Conservation (phyloP, 129 eudicot genomes). For the Saussurea involucrata region DNA sequence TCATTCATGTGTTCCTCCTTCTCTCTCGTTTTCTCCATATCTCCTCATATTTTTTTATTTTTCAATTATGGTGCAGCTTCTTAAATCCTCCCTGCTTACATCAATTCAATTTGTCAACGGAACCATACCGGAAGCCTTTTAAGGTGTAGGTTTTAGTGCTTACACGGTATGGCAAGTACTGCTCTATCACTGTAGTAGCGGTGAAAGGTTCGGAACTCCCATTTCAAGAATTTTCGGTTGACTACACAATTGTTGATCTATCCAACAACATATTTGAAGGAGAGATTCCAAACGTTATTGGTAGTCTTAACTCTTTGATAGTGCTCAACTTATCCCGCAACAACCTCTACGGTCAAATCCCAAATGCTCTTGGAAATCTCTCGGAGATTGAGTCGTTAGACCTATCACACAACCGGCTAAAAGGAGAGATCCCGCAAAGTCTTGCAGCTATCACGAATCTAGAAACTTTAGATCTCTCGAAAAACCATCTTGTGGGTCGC, state of each 20-base stretch:
- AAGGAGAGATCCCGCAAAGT: slow-evolving; percentile 30
- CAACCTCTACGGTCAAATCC: slow-evolving; percentile 27
- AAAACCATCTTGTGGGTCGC: slow-evolving; percentile 16
- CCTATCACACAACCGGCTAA: slow-evolving; percentile 32
- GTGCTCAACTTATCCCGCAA: slow-evolving; percentile 41
- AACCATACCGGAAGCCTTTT: too few species aligned
- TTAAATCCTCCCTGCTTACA: too few species aligned
- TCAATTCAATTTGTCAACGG: too few species aligned
- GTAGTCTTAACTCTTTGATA: too few species aligned
- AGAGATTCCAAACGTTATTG: too few species aligned
- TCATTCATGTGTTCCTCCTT: too few species aligned
- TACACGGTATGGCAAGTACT: neutral
- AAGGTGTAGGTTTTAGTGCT: too few species aligned
- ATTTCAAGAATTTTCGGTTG: neutral
- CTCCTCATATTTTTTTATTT: too few species aligned
- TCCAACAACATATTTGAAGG: slow-evolving; percentile 35
- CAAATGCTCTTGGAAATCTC: slow-evolving; percentile 21
- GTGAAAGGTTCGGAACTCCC: slow-evolving; percentile 5
- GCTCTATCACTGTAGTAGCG: neutral
- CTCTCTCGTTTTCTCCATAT: too few species aligned
- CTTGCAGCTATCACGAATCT: slow-evolving; percentile 18
- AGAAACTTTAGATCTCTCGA: too few species aligned
- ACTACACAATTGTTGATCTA: slow-evolving; percentile 24
- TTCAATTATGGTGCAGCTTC: too few species aligned
- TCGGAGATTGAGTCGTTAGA: slow-evolving; percentile 24